Percentiles rank a stretch among this genome's conserved stretches.
These are phyloP conservation scores for Plantago lanceolata DNA, from an alignment of 305 asterid species.

Conservation along the genomic window DNA sequence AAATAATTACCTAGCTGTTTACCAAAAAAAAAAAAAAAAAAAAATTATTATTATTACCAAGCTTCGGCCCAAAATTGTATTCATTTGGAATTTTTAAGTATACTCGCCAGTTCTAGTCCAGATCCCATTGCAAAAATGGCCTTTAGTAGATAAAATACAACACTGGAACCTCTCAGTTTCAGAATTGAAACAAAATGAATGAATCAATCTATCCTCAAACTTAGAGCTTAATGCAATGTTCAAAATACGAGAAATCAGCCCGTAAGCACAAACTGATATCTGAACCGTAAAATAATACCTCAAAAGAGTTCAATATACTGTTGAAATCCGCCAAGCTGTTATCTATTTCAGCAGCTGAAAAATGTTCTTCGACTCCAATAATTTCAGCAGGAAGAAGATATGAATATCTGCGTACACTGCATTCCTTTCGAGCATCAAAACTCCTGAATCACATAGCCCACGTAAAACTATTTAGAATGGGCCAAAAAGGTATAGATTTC, in stretches of 20 bases:
- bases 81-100: too few species aligned
- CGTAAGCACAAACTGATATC: neutral
- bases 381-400: slow-evolving; percentile 87
- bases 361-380: slow-evolving; percentile 60
- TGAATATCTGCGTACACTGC: slow-evolving; percentile 71
- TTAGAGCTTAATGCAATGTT: neutral
- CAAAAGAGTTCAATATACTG: slow-evolving; percentile 59
- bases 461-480: neutral
- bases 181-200: too few species aligned
- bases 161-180: too few species aligned
- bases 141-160: too few species aligned
- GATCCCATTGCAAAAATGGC: too few species aligned
- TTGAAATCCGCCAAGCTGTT: slow-evolving; percentile 61
- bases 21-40: too few species aligned
- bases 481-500: neutral
- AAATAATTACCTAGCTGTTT: too few species aligned
- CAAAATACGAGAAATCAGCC: too few species aligned
- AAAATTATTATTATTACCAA: too few species aligned
- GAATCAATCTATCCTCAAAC: too few species aligned
- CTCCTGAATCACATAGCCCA: slow-evolving; percentile 48
- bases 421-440: slow-evolving; percentile 83
- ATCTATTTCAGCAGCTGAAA: slow-evolving; percentile 55
- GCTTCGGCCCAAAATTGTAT: too few species aligned
- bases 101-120: too few species aligned
- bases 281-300: slow-evolving; percentile 40